These are phyloP conservation scores for Pythium rhizo-oryzae DNA, from an alignment of 352 stramenopile genomes.

Conservation along the genomic window DNA sequence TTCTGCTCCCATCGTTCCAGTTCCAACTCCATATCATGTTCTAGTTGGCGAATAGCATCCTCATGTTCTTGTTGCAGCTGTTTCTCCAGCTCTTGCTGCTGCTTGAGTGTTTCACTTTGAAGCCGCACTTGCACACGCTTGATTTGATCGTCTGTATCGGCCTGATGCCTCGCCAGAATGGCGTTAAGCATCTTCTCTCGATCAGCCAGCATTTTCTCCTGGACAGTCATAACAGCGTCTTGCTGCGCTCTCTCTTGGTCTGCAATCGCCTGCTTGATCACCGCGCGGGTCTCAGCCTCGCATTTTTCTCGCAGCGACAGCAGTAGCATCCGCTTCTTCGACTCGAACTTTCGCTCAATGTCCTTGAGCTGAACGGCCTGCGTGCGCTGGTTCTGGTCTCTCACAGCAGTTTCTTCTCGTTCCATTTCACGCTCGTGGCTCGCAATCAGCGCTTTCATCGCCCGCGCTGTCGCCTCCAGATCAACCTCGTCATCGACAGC, in stretches of 20 bases:
- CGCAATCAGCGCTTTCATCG: conserved; percentile 40
- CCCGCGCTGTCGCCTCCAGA: conserved; percentile 35
- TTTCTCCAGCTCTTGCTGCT: conserved; percentile 36
- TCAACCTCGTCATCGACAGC: conserved; percentile 25
- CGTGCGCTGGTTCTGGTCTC: conserved; percentile 38
- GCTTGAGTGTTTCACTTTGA: conserved; percentile 36
- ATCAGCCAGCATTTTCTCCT: conserved; percentile 35
- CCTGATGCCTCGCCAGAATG: conserved; percentile 39
- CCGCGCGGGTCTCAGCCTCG: conserved; percentile 53
- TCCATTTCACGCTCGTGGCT: conserved; percentile 46
- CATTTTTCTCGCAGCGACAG: conserved; percentile 49
- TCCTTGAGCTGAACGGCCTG: conserved; percentile 49
- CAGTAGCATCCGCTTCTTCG: conserved; percentile 58
- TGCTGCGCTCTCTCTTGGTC: conserved; percentile 46
- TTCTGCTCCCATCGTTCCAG: conserved; percentile 48
- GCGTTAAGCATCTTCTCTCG: conserved; percentile 39
- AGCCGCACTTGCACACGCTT: conserved; percentile 43
- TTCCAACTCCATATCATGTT: conserved; percentile 33
- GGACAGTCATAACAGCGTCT: conserved; percentile 32
- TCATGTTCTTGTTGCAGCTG: conserved; percentile 45
- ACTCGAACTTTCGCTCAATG: conserved; percentile 64
- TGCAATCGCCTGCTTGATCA: conserved; percentile 31
- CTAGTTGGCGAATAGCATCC: conserved; percentile 33
- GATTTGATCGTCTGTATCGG: conserved; percentile 41
- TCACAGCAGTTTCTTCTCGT: conserved; percentile 30